These are phyloP conservation scores for Corchorus capsularis DNA, from an alignment of 345 rosid genomes.

Conservation along the genomic window DNA sequence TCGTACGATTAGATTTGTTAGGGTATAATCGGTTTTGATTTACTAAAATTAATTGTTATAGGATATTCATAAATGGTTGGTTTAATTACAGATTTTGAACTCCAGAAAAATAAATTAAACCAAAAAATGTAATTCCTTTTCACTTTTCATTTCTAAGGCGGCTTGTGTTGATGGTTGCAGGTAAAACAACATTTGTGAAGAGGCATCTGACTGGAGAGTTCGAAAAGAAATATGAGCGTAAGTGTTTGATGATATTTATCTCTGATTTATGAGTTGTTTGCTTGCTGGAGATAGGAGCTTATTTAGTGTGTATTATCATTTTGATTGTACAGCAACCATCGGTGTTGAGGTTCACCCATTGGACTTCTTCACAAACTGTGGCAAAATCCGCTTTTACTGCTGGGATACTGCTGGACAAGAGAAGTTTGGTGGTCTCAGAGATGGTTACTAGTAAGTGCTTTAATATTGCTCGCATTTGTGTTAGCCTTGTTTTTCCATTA, in stretches of 20 bases:
- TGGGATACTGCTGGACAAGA: slow-evolving; percentile 99
- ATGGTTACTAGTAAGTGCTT: slow-evolving; percentile 87
- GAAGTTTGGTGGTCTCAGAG: slow-evolving; percentile 93
- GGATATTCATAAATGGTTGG: background rate
- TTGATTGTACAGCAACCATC: slow-evolving; percentile 62
- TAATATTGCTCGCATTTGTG: background rate
- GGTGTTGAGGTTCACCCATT: slow-evolving; percentile 97
- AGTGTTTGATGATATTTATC: slow-evolving; percentile 26
- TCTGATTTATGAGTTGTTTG: background rate
- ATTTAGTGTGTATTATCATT: background rate
- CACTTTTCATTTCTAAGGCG: background rate
- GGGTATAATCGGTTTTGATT: background rate
- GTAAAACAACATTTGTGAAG: slow-evolving; percentile 90
- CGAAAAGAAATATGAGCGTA: slow-evolving; percentile 95
- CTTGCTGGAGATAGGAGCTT: background rate
- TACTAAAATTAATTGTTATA: background rate
- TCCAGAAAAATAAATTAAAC: background rate
- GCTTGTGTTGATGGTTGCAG: slow-evolving; percentile 31
- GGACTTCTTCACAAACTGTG: slow-evolving; percentile 93
- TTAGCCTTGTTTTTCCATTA: background rate
- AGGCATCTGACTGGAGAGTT: slow-evolving; percentile 97
- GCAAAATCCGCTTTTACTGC: slow-evolving; percentile 88
- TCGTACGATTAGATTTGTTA: background rate
- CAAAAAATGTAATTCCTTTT: background rate
- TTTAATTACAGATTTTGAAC: background rate